These are phyloP conservation scores for Helotiales sp. DNA, from an alignment of 2,329 filamentous ascomycete species.

Conservation along the genomic window DNA sequence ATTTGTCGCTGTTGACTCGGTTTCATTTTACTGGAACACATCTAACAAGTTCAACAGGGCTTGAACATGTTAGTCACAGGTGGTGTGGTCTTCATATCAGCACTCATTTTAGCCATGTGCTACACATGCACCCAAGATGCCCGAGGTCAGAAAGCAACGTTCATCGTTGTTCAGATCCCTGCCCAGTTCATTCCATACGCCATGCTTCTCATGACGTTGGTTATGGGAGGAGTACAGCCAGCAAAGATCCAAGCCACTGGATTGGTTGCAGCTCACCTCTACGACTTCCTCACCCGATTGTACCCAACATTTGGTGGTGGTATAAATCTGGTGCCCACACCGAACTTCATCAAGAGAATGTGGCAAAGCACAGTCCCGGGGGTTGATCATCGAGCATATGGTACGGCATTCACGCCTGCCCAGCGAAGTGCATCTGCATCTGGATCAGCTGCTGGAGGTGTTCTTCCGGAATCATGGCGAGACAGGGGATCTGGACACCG, in stretches of 20 bases:
- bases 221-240: slow-evolving; percentile 64
- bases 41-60: slow-evolving; percentile 48
- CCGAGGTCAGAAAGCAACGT: slow-evolving; percentile 73
- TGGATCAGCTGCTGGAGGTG: slow-evolving; percentile 51
- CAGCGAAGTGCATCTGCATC: slow-evolving; percentile 48
- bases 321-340: slow-evolving; percentile 75
- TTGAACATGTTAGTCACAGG: slow-evolving; percentile 56
- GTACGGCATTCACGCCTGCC: slow-evolving; percentile 60
- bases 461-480: slow-evolving; percentile 67
- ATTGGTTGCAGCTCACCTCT: slow-evolving; percentile 85
- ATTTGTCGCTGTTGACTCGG: slow-evolving; percentile 19
- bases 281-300: slow-evolving; percentile 85
- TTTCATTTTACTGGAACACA: slow-evolving; percentile 7
- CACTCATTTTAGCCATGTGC: slow-evolving; percentile 76
- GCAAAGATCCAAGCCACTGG: slow-evolving; percentile 73
- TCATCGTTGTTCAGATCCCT: slow-evolving; percentile 84
- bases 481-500: slow-evolving; percentile 66
- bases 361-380: slow-evolving; percentile 57
- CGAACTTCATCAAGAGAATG: slow-evolving; percentile 70
- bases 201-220: slow-evolving; percentile 75
- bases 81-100: slow-evolving; percentile 58
- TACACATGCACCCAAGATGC: slow-evolving; percentile 91
- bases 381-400: slow-evolving; percentile 59
- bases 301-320: slow-evolving; percentile 91
- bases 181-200: slow-evolving; percentile 81